A percentile compares a stretch with the other conserved stretches of the same genome.
Evolutionary conservation across 192 early-diverging fungal genomes (phyloP).

Genomic region (Podila epigama): DNA sequence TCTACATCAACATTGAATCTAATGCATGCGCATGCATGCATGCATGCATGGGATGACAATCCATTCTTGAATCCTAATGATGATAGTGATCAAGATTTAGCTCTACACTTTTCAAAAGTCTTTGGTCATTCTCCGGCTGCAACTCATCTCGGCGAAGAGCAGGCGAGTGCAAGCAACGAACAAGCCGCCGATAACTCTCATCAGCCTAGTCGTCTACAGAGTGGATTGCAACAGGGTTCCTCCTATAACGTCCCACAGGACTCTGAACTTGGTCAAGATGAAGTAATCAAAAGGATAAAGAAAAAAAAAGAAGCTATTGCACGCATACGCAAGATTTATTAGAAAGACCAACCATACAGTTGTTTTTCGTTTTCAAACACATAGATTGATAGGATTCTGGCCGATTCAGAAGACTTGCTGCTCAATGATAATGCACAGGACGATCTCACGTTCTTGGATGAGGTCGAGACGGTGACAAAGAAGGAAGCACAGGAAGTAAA

Average conservation of each 20-base stretch:
- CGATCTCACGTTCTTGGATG: slow-evolving; percentile 27
- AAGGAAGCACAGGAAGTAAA: slow-evolving; percentile 12
- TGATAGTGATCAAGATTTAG: slow-evolving; percentile 36
- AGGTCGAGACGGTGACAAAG: not conserved
- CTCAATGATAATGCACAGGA: slow-evolving; percentile 15
- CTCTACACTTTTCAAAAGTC: slow-evolving; percentile 40
- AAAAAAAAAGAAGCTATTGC: not conserved
- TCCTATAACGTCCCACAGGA: slow-evolving; percentile 27
- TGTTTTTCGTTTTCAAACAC: not conserved
- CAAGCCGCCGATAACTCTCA: not conserved
- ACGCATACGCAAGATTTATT: not conserved
- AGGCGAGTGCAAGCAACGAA: not conserved
- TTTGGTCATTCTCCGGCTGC: slow-evolving; percentile 43
- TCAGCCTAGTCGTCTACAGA: not conserved
- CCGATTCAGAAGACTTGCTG: slow-evolving; percentile 33
- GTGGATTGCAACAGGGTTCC: not conserved
- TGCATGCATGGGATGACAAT: not conserved
- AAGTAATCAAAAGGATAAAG: slow-evolving; percentile 7
- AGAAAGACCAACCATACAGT: not conserved
- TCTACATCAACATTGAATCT: too few relatives aligned
- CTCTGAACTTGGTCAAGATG: slow-evolving; percentile 26
- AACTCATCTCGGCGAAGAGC: slow-evolving; percentile 16
- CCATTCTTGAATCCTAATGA: not conserved
- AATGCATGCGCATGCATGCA: not conserved
- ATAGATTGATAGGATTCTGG: slow-evolving; percentile 41